A percentile compares a stretch with the other conserved stretches of the same genome.
These are phyloP conservation scores for Penicillium aurantiogriseum DNA, from an alignment of 2,329 filamentous ascomycete species.

Conservation along the genomic window DNA sequence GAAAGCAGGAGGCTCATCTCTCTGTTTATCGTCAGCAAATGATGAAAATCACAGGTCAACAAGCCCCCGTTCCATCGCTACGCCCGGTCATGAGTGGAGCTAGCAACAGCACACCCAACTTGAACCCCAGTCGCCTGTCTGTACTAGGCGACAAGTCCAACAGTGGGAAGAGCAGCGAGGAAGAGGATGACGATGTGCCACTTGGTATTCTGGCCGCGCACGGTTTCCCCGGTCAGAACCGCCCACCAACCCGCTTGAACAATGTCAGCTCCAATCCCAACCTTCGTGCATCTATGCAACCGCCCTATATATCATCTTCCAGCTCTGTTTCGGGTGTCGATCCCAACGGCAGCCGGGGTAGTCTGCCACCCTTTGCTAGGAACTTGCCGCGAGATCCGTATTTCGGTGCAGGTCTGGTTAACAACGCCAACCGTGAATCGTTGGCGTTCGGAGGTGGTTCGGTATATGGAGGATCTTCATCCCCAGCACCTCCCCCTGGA, in stretches of 20 bases:
- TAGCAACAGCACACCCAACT: conserved; percentile 61
- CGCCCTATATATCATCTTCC: conserved; percentile 50
- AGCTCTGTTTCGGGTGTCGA: conserved; percentile 60
- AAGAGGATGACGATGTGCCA: conserved; percentile 85
- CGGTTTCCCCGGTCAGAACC: conserved; percentile 77
- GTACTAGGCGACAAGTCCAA: conserved; percentile 39
- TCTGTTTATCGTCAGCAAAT: conserved; percentile 89
- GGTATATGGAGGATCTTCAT: conserved; percentile 40
- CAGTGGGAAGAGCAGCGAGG: conserved; percentile 46
- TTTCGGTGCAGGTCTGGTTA: conserved; percentile 72
- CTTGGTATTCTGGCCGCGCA: conserved; percentile 84
- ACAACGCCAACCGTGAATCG: conserved; percentile 70
- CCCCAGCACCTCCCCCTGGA: conserved; percentile 59
- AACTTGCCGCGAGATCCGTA: conserved; percentile 83
- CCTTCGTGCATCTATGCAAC: conserved; percentile 57
- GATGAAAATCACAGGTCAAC: conserved; percentile 90
- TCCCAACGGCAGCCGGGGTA: conserved; percentile 45
- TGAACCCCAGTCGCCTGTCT: conserved; percentile 43
- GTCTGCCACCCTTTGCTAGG: conserved; percentile 77
- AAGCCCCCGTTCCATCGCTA: conserved; percentile 49
- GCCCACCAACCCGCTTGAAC: conserved; percentile 67
- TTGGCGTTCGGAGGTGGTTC: conserved; percentile 65
- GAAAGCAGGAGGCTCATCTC: conserved; percentile 87
- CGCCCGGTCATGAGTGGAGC: conserved; percentile 59
- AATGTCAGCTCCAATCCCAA: conserved; percentile 70